phyloP scores from a whole-genome alignment of 148 eudicot species.

The Chenopodium album region DNA sequence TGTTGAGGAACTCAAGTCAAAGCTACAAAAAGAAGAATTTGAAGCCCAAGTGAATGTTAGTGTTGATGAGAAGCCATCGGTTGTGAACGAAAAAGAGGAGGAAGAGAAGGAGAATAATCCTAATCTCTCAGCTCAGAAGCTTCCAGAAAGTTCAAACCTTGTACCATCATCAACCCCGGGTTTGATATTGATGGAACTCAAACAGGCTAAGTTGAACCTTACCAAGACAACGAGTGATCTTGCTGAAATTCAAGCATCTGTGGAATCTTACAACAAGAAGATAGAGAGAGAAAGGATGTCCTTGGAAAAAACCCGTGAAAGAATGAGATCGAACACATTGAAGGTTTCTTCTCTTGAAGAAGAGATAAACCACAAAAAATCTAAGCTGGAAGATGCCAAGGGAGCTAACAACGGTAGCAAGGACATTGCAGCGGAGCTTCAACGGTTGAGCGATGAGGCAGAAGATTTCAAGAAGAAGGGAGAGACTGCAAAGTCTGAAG shows the following conservation, averaged over 20 bases:
- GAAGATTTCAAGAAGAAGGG: constrained; percentile 76
- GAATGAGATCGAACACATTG: constrained; percentile 57
- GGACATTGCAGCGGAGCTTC: constrained; percentile 61
- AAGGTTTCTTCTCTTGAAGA: constrained; percentile 70
- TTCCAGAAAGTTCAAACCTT: constrained; percentile 12
- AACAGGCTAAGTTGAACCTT: constrained; percentile 87
- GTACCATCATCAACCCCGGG: constrained; percentile 59
- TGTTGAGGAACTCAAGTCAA: constrained; percentile 76
- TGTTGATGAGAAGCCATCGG: constrained; percentile 1
- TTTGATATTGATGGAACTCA: constrained; percentile 62
- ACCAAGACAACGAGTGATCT: constrained; percentile 73
- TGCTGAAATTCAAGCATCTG: constrained; percentile 72
- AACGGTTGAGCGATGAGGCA: constrained; percentile 62
- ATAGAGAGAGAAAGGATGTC: constrained; percentile 68
- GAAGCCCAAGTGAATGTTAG: constrained; percentile 33
- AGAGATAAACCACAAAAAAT: constrained; percentile 54
- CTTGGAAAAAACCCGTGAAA: constrained; percentile 82
- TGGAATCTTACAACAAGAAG: constrained; percentile 67
- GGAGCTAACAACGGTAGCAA: constrained; percentile 27
- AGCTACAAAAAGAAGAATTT: constrained; percentile 61
- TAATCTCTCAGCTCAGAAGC: constrained; percentile 29
- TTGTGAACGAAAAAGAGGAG: constrained; percentile 19
- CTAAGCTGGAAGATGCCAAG: constrained; percentile 40
- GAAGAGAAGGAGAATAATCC: constrained; percentile 48
- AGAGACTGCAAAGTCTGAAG: constrained; percentile 63